Evolutionary conservation across 202 grass and related monocot species (phyloP), one percentile per base, ranked within the genome.

Genomic region (Panicum hallii): DNA sequence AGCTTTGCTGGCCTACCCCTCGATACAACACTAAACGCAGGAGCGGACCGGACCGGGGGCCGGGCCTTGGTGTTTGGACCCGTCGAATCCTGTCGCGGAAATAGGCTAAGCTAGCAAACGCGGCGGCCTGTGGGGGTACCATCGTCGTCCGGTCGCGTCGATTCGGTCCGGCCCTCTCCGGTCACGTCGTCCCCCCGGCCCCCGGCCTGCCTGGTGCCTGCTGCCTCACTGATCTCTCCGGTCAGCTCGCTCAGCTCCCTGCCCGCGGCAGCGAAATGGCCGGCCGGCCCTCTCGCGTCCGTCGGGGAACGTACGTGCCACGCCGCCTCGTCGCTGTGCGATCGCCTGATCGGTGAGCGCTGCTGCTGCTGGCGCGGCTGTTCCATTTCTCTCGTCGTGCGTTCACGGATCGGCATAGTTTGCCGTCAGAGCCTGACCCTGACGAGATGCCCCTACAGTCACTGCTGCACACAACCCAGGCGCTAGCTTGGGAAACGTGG

Each of bases 51-150:
- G 20, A 61, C 22, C 22, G 26, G 15, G 22, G 46, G 13, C 23
- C 48, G 48, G 71, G 8, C 71, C 16, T 74, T 20, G 71, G 17
- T n/a, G 72, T 56, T 74, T 74, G 49, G 71, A 38, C 47, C 14
- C 70, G 46, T 52, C 26, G 70, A 52, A 19, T 34, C 26, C 47
- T 11, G 68, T 16, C n/a, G 47, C 32, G 32, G 32, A 32, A 32
- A 32, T 32, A 32, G 2, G 2, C 26, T 32, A 32, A 32, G 32
- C 47, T 14, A 49, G 47, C 47, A 49, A 49, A 49, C 47, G 47
- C 47, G 12, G 47, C 45, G 45, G 52, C 52, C 52, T 19, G 49
- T 38, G 36, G 36, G 36, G 36, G 36, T 38, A 38, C 36, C 36
- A 38, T 38, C 36, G 36, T 4, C 36, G 54, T 63, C 11, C 3